Conservation (phyloP, 345 rosid genomes). For the Acer saccharum region DNA sequence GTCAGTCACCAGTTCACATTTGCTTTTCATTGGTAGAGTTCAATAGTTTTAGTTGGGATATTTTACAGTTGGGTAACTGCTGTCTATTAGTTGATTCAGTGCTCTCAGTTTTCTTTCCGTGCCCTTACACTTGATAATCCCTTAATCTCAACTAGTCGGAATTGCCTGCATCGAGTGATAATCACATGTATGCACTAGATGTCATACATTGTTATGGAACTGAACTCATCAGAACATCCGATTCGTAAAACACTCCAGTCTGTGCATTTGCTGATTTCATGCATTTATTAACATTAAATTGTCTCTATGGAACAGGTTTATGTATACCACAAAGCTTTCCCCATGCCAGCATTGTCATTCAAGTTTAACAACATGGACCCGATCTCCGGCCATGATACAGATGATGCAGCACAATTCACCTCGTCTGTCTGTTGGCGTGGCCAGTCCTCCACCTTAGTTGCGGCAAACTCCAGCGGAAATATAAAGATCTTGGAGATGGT, state of each 20-base stretch:
- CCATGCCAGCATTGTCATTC: conserved; percentile 88
- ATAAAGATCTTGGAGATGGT: conserved; percentile 92
- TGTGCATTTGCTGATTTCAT: background rate
- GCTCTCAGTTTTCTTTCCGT: background rate
- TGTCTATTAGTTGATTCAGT: background rate
- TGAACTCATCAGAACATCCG: background rate
- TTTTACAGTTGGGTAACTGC: background rate
- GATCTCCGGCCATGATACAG: conserved; percentile 60
- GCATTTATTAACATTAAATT: conserved; percentile 2
- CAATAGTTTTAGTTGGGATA: background rate
- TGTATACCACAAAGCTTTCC: conserved; percentile 94
- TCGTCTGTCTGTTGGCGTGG: conserved; percentile 93
- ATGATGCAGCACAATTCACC: conserved; percentile 70
- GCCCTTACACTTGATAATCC: too few relatives aligned
- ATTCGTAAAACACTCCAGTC: too few relatives aligned
- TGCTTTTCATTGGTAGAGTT: background rate
- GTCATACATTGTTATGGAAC: background rate
- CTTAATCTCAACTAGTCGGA: background rate
- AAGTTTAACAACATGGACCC: conserved; percentile 67
- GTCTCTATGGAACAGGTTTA: conserved; percentile 54
- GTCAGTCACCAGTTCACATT: background rate
- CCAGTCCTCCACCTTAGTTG: conserved; percentile 72
- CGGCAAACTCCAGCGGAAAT: conserved; percentile 90
- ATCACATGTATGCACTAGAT: background rate
- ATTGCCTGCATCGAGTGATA: background rate